Evolutionary conservation across 2,329 filamentous ascomycete genomes (phyloP), one percentile per base, ranked within the genome.

Genomic region (Hymenoscyphus occultus): DNA sequence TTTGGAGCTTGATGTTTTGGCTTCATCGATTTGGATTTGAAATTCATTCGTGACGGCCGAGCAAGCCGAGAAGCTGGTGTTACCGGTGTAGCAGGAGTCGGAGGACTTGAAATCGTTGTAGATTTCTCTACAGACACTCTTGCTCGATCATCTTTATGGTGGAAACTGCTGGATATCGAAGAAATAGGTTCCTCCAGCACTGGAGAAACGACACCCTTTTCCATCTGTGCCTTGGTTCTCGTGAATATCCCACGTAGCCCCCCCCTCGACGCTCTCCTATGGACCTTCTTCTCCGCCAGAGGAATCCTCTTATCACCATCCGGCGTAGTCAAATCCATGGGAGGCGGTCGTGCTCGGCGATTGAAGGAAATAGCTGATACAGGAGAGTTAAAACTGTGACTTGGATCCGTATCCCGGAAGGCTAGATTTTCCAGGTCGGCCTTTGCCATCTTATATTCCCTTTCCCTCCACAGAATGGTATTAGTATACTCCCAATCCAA

Each of bases 211-310:
- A 64, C 28, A 42, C 48, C 60, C 42, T 71, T 73, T 9, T 73
- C 71, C 1, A 60, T n/a, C 62, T 57, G 60, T 22, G 14, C 19
- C 56, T 22, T 72, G 73, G 39, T 70, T 72, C 35, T 70, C 64
- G 31, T 72, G 57, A 76, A 76, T n/a, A 76, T 72, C 14, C 69
- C 71, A 51, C 74, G 66, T 22, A 76, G 59, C 39, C 72, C 71
- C 16, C 71, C 70, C 65, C 71, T 75, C 1, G 73, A 74, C 19
- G 71, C 68, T 51, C 67, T 65, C 22, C 67, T 65, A 28, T 72
- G 68, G 9, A 74, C 13, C 42, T 71, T 72, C n/a, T 65, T 63
- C 40, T 67, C 48, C 14, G 61, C 59, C 57, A 73, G 62, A 28
- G 73, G 69, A 22, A 71, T 67, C 45, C 69, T 63, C 62, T 28